Evolutionary conservation across 169 alveolate species (phyloP).

Genomic region (Eimeria maxima): DNA sequence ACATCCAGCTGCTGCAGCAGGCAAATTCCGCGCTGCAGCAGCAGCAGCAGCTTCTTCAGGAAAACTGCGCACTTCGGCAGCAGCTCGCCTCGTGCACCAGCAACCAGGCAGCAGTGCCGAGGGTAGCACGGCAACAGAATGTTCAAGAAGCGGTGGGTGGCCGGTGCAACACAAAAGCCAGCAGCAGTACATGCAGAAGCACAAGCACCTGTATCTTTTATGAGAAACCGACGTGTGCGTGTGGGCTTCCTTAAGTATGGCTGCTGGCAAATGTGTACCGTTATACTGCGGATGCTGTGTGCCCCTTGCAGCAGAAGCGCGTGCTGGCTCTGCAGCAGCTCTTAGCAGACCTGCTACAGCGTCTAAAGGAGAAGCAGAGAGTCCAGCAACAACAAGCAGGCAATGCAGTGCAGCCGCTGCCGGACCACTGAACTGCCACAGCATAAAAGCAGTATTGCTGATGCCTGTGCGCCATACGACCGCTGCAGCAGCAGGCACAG

Average conservation of each 20-base stretch:
- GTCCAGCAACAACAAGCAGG: conserved; percentile 17
- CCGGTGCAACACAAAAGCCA: not conserved
- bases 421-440: not conserved
- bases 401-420: conserved; percentile 67
- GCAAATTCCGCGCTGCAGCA: conserved; percentile 60
- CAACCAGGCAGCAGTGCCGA: conserved; percentile 19
- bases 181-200: conserved; percentile 16
- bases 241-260: not conserved
- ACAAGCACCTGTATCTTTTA: not conserved
- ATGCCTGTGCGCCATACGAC: not conserved
- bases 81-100: conserved; percentile 60
- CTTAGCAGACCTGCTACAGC: conserved; percentile 29
- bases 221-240: not conserved
- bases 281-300: not conserved
- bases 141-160: conserved; percentile 49
- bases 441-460: not conserved
- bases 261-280: not conserved
- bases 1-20: conserved; percentile 64
- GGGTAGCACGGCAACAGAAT: conserved; percentile 17
- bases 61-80: conserved; percentile 58
- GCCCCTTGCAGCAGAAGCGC: conserved; percentile 20
- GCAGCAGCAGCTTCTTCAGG: conserved; percentile 68
- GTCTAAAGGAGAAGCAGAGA: conserved; percentile 16
- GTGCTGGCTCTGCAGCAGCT: conserved; percentile 72
- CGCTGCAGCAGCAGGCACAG: conserved; percentile 19